Evolutionary conservation across 2,329 filamentous ascomycete species (phyloP), one percentile per base, ranked within the genome.

Genomic region (Fusarium avenaceum): DNA sequence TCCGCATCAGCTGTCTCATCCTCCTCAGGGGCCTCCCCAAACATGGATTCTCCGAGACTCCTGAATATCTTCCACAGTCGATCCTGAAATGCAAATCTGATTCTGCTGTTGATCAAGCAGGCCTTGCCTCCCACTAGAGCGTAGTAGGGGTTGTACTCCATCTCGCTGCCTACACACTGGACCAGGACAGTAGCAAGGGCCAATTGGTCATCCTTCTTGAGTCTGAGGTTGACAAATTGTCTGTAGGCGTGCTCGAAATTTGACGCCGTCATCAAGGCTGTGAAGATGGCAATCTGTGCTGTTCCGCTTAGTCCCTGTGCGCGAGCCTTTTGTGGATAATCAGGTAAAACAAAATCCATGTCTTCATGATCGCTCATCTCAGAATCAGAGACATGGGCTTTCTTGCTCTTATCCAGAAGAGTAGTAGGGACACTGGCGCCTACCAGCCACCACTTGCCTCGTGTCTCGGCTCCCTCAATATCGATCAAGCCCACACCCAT

Each of bases 371-470:
- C 80, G 69, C 60, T 84, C 43, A 65, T 63, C 30, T 74, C 70
- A 22, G 65, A 57, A 13, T 57, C 57, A 19, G 72, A 71, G 7
- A 15, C 39, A n/a, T 48, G 42, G 20, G 64, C 51, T 60, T 44
- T 72, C 56, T 49, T 59, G 14, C 55, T 61, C 38, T 70, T 69
- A 24, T 69, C 65, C 28, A 69, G 43, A 7, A 68, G 57, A 50
- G 76, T 80, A 20, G 63, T 87, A 6, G 85, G 82, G 88, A 95
- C 97, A 78, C 94, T 97, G n/a, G 96, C 95, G 51, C 96, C 96
- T 7, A 98, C 92, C 20, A 98, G 87, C 96, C 96, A 99, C 96
- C 96, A 99, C 81, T 97, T 97, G 1, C 96, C 96, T 76, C 90
- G 92, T 76, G 92, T 95, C 40, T 95, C 92, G 1, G 91, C 90